Evolutionary conservation across 1,284 basidiomycete genomes (phyloP).

Genomic region (Neolentinus lepideus): DNA sequence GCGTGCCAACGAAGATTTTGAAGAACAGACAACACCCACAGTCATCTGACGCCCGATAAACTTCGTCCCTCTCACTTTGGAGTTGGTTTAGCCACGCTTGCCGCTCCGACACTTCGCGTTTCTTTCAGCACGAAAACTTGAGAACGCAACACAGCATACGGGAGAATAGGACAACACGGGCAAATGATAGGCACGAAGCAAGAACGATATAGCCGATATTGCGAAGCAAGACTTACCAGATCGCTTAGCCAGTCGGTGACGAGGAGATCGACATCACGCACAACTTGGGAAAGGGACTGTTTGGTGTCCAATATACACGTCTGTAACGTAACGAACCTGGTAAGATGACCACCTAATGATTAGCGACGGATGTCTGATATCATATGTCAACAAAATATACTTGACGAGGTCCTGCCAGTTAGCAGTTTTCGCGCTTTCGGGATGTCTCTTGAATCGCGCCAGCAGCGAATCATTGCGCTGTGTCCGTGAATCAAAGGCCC

Average conservation of each 20-base stretch:
- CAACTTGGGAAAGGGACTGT: constrained; percentile 46
- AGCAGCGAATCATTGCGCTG: not conserved
- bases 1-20: constrained; percentile 3
- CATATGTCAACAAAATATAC: constrained; percentile 30
- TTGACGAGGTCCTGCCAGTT: constrained; percentile 65
- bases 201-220: not conserved
- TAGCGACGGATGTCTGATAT: not conserved
- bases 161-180: constrained; percentile 2
- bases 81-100: constrained; percentile 45
- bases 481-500: constrained; percentile 4
- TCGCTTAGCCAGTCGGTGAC: constrained; percentile 32
- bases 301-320: constrained; percentile 63
- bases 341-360: constrained; percentile 7
- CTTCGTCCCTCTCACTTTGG: constrained; percentile 27
- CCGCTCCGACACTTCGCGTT: constrained; percentile 56
- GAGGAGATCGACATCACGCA: constrained; percentile 49
- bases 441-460: constrained; percentile 7
- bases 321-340: constrained; percentile 66
- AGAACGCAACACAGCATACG: constrained; percentile 4
- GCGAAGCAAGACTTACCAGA: constrained; percentile 33
- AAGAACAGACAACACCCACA: constrained; percentile 31
- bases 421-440: constrained; percentile 33
- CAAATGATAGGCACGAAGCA: not conserved
- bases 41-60: constrained; percentile 34
- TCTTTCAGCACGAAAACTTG: constrained; percentile 32